Evolutionary conservation across 2,329 filamentous ascomycete genomes (phyloP).

Genomic region (Fusarium sp.): DNA sequence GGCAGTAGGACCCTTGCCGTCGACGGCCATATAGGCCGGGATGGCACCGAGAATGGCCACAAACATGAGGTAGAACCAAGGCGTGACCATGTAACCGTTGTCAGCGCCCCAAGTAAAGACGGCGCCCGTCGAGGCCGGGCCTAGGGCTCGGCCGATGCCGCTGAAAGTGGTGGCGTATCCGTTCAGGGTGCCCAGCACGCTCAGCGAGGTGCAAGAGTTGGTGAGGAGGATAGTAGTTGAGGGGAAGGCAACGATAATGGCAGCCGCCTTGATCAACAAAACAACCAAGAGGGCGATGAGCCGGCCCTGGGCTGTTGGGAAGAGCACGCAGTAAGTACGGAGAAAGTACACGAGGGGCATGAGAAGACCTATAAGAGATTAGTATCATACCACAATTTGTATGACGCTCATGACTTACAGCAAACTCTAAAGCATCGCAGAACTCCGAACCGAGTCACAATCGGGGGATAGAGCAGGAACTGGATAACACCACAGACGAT

Average conservation of each 20-base stretch:
- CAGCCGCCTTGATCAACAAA: slow-evolving; percentile 80
- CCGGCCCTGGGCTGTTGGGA: slow-evolving; percentile 61
- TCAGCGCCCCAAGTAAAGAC: slow-evolving; percentile 83
- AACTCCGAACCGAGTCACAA: slow-evolving; percentile 80
- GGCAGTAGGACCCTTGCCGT: slow-evolving; percentile 75
- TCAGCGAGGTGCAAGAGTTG: slow-evolving; percentile 81
- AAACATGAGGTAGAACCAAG: slow-evolving; percentile 82
- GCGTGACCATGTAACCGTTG: slow-evolving; percentile 79
- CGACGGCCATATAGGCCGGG: slow-evolving; percentile 78
- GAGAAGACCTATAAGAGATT: slow-evolving; percentile 60
- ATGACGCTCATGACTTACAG: slow-evolving; percentile 49
- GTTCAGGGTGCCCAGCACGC: slow-evolving; percentile 87
- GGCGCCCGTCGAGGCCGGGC: slow-evolving; percentile 79
- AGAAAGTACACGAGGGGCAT: slow-evolving; percentile 83
- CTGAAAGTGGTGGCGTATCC: slow-evolving; percentile 88
- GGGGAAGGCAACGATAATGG: slow-evolving; percentile 87
- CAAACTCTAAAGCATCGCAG: slow-evolving; percentile 79
- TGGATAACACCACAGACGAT: slow-evolving; percentile 84
- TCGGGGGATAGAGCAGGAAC: slow-evolving; percentile 84
- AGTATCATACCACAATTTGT: background rate
- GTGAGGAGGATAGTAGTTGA: slow-evolving; percentile 91
- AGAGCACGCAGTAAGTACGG: slow-evolving; percentile 82
- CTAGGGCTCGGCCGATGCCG: slow-evolving; percentile 82
- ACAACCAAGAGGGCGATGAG: slow-evolving; percentile 73
- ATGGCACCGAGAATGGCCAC: slow-evolving; percentile 75